Base-by-base conservation (phyloP, 2,329 filamentous ascomycete species). In the Alternaria gansuensis region DNA sequence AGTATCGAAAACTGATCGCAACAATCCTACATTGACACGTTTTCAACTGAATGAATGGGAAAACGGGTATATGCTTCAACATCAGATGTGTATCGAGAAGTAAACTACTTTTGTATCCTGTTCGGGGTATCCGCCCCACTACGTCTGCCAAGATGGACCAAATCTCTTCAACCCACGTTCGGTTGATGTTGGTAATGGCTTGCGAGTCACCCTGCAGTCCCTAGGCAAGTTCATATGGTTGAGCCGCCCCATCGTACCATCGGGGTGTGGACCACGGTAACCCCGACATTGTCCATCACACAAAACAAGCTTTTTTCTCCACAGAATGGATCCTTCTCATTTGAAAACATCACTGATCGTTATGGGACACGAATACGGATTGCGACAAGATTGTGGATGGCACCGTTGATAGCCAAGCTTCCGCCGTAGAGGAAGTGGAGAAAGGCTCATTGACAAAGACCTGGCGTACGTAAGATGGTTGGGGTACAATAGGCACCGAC, bases 391-490 rank as follows among this genome's bases (percentile, higher is more conserved):
- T 34, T 39, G 51, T n/a, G 24, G 48, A 46, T n/a, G 36, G 36
- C 34, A 41, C 51, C 36, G 53, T 57, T 50, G 50, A 29, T 54
- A 57, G 68, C 69, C 69, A 72, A 73, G 70, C 46, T 59, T 62
- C 69, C 65, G 64, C 67, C 51, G 60, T 55, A 53, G 60, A 46
- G 67, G 60, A 59, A 67, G 64, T 67, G 64, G 65, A 65, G 54
- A 49, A 36, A 21, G 8, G 45, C 39, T 29, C 48, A 53, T 50
- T 26, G 58, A 64, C 60, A 60, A 66, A 62, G 51, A 55, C 66
- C 59, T 46, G 70, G 69, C 70, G 64, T 66, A 73, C 70, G 70
- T 73, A 69, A 73, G 57, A 31, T 50, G 34, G 46, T 51, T 39
- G 36, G 40, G 43, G 34, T 45, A 34, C 43, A 31, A 41, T 10